Conservation (phyloP, 345 rosid genomes). For the Excoecaria cochinchinensis region DNA sequence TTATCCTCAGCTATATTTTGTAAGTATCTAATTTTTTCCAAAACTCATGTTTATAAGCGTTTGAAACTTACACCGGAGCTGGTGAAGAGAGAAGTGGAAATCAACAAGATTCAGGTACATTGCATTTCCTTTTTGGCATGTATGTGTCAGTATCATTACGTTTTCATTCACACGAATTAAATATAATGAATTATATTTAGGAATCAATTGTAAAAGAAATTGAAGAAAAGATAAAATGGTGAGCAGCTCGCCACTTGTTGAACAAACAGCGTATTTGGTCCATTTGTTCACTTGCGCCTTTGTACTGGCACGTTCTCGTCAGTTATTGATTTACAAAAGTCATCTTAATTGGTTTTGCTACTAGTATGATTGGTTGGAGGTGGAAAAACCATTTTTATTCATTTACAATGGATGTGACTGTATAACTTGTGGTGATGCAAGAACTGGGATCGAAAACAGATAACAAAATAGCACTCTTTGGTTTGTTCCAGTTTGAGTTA, state of each 20-base stretch:
- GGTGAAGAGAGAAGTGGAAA: constrained; percentile 96
- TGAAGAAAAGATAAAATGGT: constrained; percentile 96
- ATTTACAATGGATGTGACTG: constrained; percentile 13
- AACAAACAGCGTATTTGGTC: constrained; percentile 78
- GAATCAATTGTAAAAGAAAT: constrained; percentile 96
- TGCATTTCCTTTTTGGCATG: constrained; percentile 1
- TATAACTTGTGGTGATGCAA: constrained; percentile 40
- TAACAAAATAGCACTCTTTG: constrained; percentile 95
- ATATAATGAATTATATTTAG: constrained; percentile 38
- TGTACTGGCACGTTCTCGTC: neutral
- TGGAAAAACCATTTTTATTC: neutral
- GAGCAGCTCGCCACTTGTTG: constrained; percentile 94
- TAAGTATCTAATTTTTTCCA: neutral
- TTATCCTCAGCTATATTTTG: neutral
- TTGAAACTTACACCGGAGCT: constrained; percentile 77
- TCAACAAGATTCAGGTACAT: constrained; percentile 91
- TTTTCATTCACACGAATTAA: constrained; percentile 13
- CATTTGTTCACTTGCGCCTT: neutral
- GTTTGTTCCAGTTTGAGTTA: constrained; percentile 41
- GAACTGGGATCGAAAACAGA: constrained; percentile 98
- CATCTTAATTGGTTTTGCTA: neutral
- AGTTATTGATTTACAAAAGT: neutral
- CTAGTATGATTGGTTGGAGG: neutral
- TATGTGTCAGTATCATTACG: neutral
- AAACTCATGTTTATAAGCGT: constrained; percentile 75